Percentiles rank a stretch among this genome's conserved stretches.
Evolutionary conservation across 768 basidiomycete species (phyloP).

Genomic region (Leccinum ochraceum): DNA sequence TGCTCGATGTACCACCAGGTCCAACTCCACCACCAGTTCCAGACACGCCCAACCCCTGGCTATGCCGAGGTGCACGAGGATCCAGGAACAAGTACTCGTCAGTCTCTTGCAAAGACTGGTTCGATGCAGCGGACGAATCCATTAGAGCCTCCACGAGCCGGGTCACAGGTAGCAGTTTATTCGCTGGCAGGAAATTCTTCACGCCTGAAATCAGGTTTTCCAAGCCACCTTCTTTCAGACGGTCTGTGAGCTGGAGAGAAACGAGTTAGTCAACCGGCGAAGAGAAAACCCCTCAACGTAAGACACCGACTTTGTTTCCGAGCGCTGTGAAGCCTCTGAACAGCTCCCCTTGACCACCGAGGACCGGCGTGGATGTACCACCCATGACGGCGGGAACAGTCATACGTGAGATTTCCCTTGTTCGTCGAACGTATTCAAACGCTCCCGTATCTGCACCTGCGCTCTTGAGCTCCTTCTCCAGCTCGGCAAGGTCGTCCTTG

Average conservation of each 20-base stretch:
- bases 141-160: slow-evolving; percentile 94
- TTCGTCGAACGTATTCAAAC: slow-evolving; percentile 90
- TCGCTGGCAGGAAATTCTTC: slow-evolving; percentile 95
- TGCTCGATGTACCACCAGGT: slow-evolving; percentile 33
- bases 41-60: slow-evolving; percentile 45
- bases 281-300: neutral
- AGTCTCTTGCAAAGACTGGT: slow-evolving; percentile 93
- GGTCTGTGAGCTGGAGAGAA: slow-evolving; percentile 74
- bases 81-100: slow-evolving; percentile 96
- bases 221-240: slow-evolving; percentile 92
- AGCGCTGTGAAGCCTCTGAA: slow-evolving; percentile 93
- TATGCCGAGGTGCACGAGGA: slow-evolving; percentile 73
- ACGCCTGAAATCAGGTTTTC: slow-evolving; percentile 97
- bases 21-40: slow-evolving; percentile 48
- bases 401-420: slow-evolving; percentile 93
- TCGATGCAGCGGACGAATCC: slow-evolving; percentile 94
- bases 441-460: slow-evolving; percentile 79
- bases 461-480: slow-evolving; percentile 84
- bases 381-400: slow-evolving; percentile 64
- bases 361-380: slow-evolving; percentile 64
- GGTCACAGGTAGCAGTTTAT: slow-evolving; percentile 90
- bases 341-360: slow-evolving; percentile 80
- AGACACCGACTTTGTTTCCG: slow-evolving; percentile 72
- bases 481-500: slow-evolving; percentile 86
- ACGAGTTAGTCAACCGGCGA: neutral